phyloP scores from a whole-genome alignment of 1,284 basidiomycete genomes.

The Exobasidium cylindrosporum region DNA sequence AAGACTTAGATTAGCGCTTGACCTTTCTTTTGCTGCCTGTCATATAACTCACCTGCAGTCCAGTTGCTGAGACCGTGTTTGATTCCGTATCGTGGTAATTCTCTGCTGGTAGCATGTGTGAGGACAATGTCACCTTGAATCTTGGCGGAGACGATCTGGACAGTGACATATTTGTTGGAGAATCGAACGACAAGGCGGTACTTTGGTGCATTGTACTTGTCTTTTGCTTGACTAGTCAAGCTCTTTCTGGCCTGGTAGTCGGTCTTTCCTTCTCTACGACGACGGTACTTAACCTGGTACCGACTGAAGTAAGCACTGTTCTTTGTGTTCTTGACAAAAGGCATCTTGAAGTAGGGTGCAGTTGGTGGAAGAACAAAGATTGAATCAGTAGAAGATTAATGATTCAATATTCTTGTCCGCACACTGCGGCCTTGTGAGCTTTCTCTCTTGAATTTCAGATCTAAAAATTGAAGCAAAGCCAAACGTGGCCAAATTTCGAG shows the following conservation, averaged over 20 bases:
- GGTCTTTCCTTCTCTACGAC: conserved; percentile 84
- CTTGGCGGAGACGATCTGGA: conserved; percentile 89
- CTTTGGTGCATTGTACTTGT: conserved; percentile 99
- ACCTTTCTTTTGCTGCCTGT: conserved; percentile 61
- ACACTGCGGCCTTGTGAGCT: background rate
- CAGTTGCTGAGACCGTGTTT: conserved; percentile 98
- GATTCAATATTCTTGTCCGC: background rate
- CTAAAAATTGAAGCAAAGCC: background rate
- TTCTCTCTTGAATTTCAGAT: background rate
- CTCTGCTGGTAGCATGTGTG: conserved; percentile 67
- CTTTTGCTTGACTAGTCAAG: conserved; percentile 95
- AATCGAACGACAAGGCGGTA: conserved; percentile 98
- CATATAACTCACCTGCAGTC: conserved; percentile 66
- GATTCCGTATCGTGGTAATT: conserved; percentile 94
- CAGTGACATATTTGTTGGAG: conserved; percentile 53
- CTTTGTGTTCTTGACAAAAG: conserved; percentile 62
- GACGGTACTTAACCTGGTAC: conserved; percentile 74
- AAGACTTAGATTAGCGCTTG: background rate
- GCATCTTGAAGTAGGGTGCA: conserved; percentile 37
- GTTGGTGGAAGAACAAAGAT: conserved; percentile 5
- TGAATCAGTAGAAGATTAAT: too few species aligned
- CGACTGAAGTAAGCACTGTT: conserved; percentile 86
- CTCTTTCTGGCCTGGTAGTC: conserved; percentile 99
- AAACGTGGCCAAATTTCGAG: too few species aligned
- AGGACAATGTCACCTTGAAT: conserved; percentile 95